These are phyloP conservation scores for Citrullus colocynthis DNA, from an alignment of 306 rosid genomes.

Conservation along the genomic window DNA sequence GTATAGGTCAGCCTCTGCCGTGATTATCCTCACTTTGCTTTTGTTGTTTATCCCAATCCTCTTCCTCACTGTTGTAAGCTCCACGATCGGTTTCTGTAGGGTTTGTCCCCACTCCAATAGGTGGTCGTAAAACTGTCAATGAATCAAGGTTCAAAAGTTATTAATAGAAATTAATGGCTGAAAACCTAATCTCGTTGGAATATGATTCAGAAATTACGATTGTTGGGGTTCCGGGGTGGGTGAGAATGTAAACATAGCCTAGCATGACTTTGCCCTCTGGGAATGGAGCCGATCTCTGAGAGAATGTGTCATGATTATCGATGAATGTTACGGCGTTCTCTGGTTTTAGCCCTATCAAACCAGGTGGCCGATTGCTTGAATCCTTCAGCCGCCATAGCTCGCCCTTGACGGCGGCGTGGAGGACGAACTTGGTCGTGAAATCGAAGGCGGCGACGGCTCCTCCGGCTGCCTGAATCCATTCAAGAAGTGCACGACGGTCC, in stretches of 20 bases:
- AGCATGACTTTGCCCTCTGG: constrained; percentile 50
- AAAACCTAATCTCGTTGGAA: not conserved
- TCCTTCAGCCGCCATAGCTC: too few species aligned
- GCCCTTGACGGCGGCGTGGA: too few species aligned
- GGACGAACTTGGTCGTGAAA: too few species aligned
- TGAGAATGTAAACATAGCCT: constrained; percentile 66
- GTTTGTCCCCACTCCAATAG: too few species aligned
- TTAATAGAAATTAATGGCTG: not conserved
- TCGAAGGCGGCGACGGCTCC: too few species aligned
- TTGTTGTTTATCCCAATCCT: constrained; percentile 32
- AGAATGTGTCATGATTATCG: constrained; percentile 68
- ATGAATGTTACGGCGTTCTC: constrained; percentile 55
- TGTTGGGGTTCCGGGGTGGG: constrained; percentile 64
- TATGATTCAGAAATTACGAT: constrained; percentile 26
- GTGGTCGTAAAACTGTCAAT: constrained; percentile 60
- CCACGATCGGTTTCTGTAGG: too few species aligned
- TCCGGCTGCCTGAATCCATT: too few species aligned
- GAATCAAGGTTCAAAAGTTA: too few species aligned
- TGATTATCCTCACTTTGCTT: constrained; percentile 28
- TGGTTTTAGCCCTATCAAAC: constrained; percentile 57
- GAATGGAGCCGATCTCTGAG: constrained; percentile 51
- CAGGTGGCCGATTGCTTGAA: constrained; percentile 11
- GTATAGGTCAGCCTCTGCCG: too few species aligned
- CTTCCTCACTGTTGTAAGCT: constrained; percentile 17
- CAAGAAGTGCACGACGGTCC: too few species aligned